Conservation (phyloP, 345 rosid species). For the Citrus medica region DNA sequence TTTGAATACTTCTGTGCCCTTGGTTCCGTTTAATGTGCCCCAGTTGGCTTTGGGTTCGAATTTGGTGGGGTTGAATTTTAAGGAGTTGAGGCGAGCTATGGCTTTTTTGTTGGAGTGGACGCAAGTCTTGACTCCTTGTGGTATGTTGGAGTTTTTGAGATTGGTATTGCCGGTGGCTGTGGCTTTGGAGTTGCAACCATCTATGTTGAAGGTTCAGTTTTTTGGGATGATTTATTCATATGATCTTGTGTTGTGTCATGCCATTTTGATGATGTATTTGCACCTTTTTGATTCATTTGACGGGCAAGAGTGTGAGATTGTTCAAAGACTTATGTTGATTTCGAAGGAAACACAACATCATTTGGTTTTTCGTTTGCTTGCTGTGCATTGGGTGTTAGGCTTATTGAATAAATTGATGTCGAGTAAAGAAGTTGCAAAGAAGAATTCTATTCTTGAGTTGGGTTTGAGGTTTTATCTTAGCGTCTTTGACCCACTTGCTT, state of each 20-base stretch:
- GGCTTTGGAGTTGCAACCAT: slow-evolving; percentile 79
- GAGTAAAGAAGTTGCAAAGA: slow-evolving; percentile 48
- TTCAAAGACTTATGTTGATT: slow-evolving; percentile 55
- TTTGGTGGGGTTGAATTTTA: slow-evolving; percentile 62
- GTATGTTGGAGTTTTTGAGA: slow-evolving; percentile 76
- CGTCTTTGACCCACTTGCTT: slow-evolving; percentile 93
- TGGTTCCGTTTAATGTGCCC: slow-evolving; percentile 81
- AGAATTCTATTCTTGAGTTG: slow-evolving; percentile 47
- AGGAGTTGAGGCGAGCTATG: slow-evolving; percentile 86
- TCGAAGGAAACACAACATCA: slow-evolving; percentile 62
- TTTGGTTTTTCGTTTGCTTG: slow-evolving; percentile 78
- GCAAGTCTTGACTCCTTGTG: slow-evolving; percentile 74
- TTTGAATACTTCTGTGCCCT: slow-evolving; percentile 66
- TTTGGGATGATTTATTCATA: slow-evolving; percentile 81
- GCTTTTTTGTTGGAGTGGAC: slow-evolving; percentile 86
- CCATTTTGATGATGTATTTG: slow-evolving; percentile 60
- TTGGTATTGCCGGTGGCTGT: slow-evolving; percentile 75
- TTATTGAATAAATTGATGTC: slow-evolving; percentile 45
- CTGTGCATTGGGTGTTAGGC: slow-evolving; percentile 84
- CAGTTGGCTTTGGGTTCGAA: slow-evolving; percentile 31
- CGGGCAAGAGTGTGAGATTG: slow-evolving; percentile 76
- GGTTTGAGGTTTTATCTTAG: slow-evolving; percentile 65
- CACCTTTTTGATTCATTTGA: slow-evolving; percentile 67
- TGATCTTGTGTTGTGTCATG: slow-evolving; percentile 76
- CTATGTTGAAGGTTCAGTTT: slow-evolving; percentile 92